These are phyloP conservation scores for Chaetomium cochliodes DNA, from an alignment of 495 filamentous ascomycete species.

Conservation along the genomic window DNA sequence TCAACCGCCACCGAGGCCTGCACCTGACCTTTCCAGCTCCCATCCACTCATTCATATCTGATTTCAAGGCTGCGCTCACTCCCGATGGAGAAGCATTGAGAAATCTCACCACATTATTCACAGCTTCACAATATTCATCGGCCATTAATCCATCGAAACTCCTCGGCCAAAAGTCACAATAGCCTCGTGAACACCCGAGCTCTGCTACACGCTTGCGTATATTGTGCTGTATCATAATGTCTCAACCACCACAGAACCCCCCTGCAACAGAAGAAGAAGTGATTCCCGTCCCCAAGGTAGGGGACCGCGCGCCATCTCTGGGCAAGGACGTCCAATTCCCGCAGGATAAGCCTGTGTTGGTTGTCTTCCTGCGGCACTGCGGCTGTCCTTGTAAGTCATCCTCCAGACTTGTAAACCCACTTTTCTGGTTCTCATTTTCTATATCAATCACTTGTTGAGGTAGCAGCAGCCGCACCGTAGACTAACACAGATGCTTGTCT, in stretches of 20 bases:
- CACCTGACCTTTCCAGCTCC: background rate
- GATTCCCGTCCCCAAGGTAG: constrained; percentile 43
- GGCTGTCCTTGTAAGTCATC: constrained; percentile 57
- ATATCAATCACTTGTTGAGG: background rate
- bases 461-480: no score
- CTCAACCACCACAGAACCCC: background rate
- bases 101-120: background rate
- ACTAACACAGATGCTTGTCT: background rate
- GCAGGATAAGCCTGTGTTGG: constrained; percentile 47
- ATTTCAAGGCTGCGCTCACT: no score
- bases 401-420: background rate
- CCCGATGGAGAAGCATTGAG: background rate
- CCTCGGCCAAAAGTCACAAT: background rate
- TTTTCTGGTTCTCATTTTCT: background rate
- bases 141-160: background rate
- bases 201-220: background rate
- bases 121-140: no score
- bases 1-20: constrained; percentile 2
- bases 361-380: constrained; percentile 61
- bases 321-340: constrained; percentile 42
- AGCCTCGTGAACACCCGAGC: background rate
- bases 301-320: constrained; percentile 47
- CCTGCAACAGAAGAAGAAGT: constrained; percentile 23
- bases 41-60: background rate
- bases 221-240: background rate